Conservation (phyloP, 345 rosid genomes). For the Garcia nutans region DNA sequence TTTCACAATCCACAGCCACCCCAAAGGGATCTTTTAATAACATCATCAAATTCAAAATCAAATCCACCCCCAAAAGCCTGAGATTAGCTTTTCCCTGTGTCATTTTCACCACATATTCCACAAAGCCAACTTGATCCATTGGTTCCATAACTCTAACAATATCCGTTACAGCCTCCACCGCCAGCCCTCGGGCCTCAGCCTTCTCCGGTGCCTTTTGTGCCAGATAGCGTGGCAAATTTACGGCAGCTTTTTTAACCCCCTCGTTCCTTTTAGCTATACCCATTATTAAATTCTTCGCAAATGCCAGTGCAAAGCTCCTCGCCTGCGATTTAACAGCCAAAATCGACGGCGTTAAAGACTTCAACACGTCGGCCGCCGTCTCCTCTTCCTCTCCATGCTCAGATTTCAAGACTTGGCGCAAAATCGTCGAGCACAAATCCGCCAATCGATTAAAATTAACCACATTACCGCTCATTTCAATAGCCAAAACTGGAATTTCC, state of each 20-base stretch:
- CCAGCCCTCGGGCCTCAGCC: conserved; percentile 77
- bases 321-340: conserved; percentile 61
- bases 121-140: conserved; percentile 52
- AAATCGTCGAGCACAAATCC: conserved; percentile 53
- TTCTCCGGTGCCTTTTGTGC: conserved; percentile 82
- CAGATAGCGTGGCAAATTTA: conserved; percentile 66
- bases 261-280: conserved; percentile 36
- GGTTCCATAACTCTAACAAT: conserved; percentile 58
- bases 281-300: conserved; percentile 46
- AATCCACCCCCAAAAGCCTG: conserved; percentile 78
- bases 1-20: conserved; percentile 27
- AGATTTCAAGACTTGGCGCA: conserved; percentile 48
- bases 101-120: conserved; percentile 62
- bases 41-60: conserved; percentile 56
- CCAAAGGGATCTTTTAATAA: conserved; percentile 49
- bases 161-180: conserved; percentile 78
- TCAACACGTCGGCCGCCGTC: conserved; percentile 69
- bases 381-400: conserved; percentile 63
- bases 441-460: conserved; percentile 37
- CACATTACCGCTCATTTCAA: conserved; percentile 36
- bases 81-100: conserved; percentile 64
- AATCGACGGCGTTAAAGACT: conserved; percentile 58
- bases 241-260: conserved; percentile 52
- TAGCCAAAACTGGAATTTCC: conserved; percentile 53
- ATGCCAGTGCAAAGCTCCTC: conserved; percentile 62